Base-by-base conservation (phyloP, 1,284 basidiomycete species). In the Microbotryum saponariae region DNA sequence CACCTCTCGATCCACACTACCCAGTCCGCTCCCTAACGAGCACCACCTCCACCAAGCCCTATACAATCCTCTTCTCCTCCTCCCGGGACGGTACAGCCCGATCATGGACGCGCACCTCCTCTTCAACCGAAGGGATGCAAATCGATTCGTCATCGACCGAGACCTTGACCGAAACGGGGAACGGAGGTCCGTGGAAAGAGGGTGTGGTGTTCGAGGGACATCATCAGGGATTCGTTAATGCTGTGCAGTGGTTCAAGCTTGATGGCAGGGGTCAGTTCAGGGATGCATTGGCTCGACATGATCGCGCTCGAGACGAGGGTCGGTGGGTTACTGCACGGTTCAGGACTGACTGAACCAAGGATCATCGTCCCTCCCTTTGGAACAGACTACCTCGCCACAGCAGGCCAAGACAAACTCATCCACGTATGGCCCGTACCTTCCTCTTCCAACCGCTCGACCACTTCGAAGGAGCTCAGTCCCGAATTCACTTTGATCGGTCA, bases 71-170 rank as follows among this genome's bases (percentile, higher is more conserved):
- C 64, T 81, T 94, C 66, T 94, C 90, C 21, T 88, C 86, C 59
- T 93, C 91, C 42, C 84, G 92, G 72, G 92, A 97, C 79, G 82
- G 87, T 14, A 89, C 89, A 21, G 88, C 91, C 59, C 87, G 93
- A 72, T 79, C 84, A 46, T 97, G 92, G 92, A 78, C 82, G 61
- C 82, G 83, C 67, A 73, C 79, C n/a, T 73, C 80, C 37, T 68
- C 78, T 82, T 83, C 68, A 73, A 79, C 21, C 31, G 31, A 31
- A 31, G 74, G 80, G 31, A 69, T 78, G 89, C 73, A 73, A 76
- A 16, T 81, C 82, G 27, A 74, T 79, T 56, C 75, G 79, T 33
- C 78, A 49, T n/a, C 14, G 42, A 12, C 53, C 33, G 16, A 33
- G 57, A 31, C 37, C 37, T 16, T 1, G 37, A 42, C 37, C 4